A percentile compares a stretch with the other conserved stretches of the same genome.
Conservation (phyloP, 176 grass and related monocot genomes). For the Eragrostis nindensis region DNA sequence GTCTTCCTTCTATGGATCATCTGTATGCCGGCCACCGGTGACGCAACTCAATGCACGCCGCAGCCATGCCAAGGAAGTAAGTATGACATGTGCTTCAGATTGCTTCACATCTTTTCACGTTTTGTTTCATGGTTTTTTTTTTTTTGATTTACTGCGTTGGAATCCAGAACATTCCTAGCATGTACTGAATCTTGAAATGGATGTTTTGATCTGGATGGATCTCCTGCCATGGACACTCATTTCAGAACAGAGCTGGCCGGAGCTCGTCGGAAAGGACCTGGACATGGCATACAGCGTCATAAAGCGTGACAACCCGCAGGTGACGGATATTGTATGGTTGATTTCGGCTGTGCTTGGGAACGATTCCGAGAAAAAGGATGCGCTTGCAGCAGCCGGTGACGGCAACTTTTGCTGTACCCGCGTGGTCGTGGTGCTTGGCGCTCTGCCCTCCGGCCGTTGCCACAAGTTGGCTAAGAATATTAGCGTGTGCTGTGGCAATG, state of each 20-base stretch:
- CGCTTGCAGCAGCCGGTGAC: background rate
- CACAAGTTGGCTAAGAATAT: constrained; percentile 17
- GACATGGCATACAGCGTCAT: background rate
- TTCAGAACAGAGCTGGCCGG: constrained; percentile 36
- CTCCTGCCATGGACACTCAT: background rate
- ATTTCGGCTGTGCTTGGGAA: background rate
- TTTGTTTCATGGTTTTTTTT: no score
- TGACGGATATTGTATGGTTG: constrained; percentile 13
- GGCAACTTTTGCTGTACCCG: constrained; percentile 11
- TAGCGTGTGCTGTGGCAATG: background rate
- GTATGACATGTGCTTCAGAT: no score
- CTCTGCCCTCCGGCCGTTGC: background rate
- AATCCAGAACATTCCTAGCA: no score
- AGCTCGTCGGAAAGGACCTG: constrained; percentile 25
- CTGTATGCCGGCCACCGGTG: background rate
- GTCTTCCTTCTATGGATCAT: background rate
- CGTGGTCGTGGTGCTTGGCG: constrained; percentile 7
- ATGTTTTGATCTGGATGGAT: background rate
- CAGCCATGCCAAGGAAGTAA: constrained; percentile 19
- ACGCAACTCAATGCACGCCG: background rate
- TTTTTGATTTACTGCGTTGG: no score
- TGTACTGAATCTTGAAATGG: background rate
- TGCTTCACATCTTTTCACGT: no score
- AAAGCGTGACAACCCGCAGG: constrained; percentile 6
- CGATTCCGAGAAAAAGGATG: no score